Base-by-base conservation (phyloP, 345 rosid species). In the Anastatica hierochuntica region DNA sequence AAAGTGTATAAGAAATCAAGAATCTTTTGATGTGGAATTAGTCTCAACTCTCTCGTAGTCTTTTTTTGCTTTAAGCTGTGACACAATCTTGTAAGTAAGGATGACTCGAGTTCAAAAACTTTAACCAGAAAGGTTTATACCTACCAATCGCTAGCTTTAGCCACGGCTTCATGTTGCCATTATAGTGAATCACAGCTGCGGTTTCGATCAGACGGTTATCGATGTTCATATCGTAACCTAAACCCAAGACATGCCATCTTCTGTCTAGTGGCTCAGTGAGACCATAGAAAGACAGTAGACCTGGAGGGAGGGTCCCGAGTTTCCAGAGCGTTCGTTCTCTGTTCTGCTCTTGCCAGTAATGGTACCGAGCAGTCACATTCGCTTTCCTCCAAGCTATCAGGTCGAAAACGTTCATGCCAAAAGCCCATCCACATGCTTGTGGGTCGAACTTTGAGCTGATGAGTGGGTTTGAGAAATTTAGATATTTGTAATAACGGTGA, bases 401-500 rank as follows among this genome's bases (percentile, higher is more conserved):
- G 62, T 92, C 95, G 38, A 92, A 88, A 41, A 83, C 75, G 52
- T 92, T 92, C 98, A 88, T 83, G 14, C 98, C 98, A 41, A 88
- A 92, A 2, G 98, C 98, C 98, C 98, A 92, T 24, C 94, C 97
- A 58, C 98, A 92, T 49, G 97, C 94, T 67, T 88, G 98, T 0
- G 95, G 98, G 58, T 92, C 98, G 26, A 92, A 79, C 80, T 88
- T 92, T 4, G 94, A 83, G 86, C 97, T 85, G 66, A 92, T 83
- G 42, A 79, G 63, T 5, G 94, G 83, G 69, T 83, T 85, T 3
- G 99, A 92, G 74, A 92, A 92, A 57, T 92, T 92, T 27, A 88
- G 83, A 73, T 88, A 88, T 86, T 85, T 92, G 75, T 88, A 83
- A 58, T 72, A 85, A 8, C 99, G 88, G 78, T 92, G 99, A 74